Base-by-base conservation (phyloP, 352 stramenopile genomes). In the Phytopythium chamaehyphon region DNA sequence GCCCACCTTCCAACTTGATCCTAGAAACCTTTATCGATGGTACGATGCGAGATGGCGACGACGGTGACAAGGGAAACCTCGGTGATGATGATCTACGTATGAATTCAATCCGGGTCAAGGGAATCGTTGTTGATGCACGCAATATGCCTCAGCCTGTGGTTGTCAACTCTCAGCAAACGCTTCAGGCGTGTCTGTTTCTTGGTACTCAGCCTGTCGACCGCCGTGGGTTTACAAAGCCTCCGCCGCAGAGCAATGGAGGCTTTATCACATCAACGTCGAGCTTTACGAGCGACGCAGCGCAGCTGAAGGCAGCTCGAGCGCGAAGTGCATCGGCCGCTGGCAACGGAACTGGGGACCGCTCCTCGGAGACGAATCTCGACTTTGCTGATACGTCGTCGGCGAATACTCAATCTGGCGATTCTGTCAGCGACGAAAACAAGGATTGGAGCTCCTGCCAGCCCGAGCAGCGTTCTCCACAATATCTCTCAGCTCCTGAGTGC, bases 11-110 rank as follows among this genome's bases (percentile, higher is more conserved):
- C 10, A 91, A 83, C 36, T 61, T 95, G 49, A 95, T 85, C 1
- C 66, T 95, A n/a, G 85, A 93, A 54, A 91, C 85, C 26, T 95
- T 89, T 43, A 93, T 95, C 43, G 83, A 93, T 62, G 83, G 80
- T 16, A 83, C 80, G 3, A 77, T 91, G 51, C 69, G 67, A 1
- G 81, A 91, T 36, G 80, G 90, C 64, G 71, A 90, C 51, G 76
- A 91, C 16, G 76, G 85, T 56, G 72, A 82, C 49, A 69, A 80
- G 15, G 73, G 68, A 5, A 72, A 52, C 3, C 31, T 79, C 16
- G 72, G 90, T n/a, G 82, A 90, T 44, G 80, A 90, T 31, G 83
- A 90, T 42, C 66, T 90, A 46, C 80, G 76, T 10, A 88, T 90
- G 70, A 95, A 93, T 54, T 93, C 83, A 36, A 93, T 95, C 31